Evolutionary conservation across 192 early-diverging fungal genomes (phyloP), one percentile per base, ranked within the genome.

Genomic region (Mortierella hygrophila): DNA sequence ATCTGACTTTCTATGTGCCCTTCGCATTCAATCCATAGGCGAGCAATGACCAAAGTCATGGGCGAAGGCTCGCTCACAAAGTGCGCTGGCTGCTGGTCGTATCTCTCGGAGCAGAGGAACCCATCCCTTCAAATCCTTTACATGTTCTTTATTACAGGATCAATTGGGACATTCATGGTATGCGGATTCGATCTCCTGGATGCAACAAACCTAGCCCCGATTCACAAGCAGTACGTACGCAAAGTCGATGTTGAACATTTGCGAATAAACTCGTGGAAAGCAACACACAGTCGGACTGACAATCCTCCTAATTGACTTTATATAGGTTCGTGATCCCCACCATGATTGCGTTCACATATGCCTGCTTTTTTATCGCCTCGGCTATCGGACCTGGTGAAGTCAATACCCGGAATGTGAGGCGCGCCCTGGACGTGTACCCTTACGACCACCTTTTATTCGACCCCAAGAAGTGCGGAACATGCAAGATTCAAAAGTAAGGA

Each of bases 391-490:
- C 91, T 13, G 91, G 91, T 13, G 82, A 79, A 37, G 82, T 92
- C 42, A 89, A 89, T 29, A 70, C 76, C 8, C 75, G 88, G 2
- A 92, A 92, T 68, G 79, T 89, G 4, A 57, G 88, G 46, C 74
- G 72, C 15, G 85, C 89, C 47, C 49, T 91, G 65, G 85, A 90
- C 3, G 52, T 84, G 20, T 92, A 88, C 52, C 76, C 81, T 0
- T 90, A 91, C 54, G 91, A 92, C 74, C 74, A 80, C 15, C 68
- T 92, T n/a, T 40, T 90, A 11, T 92, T 88, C 57, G 75, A 88
- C 69, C 88, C 91, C 65, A 92, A 88, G 74, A 72, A 75, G n/a
- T 92, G 91, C 72, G 79, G 72, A 20, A 92, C 90, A n/a, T 92
- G 91, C 71, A 74, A 84, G 38, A 81, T 91, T 29, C 81, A 60